Evolutionary conservation across 78 protist genomes (phyloP).

Genomic region (Dictyostelium firmibasis): DNA sequence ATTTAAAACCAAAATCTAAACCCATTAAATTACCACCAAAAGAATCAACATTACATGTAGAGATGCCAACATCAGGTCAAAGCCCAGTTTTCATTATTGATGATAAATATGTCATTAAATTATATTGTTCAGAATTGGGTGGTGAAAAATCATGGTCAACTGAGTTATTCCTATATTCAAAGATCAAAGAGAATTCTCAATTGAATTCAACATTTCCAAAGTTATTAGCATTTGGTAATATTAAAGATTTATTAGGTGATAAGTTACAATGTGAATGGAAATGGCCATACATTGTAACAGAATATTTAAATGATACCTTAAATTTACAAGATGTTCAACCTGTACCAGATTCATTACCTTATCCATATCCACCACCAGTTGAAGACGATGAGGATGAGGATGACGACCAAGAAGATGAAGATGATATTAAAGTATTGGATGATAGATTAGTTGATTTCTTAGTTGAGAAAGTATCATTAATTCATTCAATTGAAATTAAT

Average conservation of each 20-base stretch:
- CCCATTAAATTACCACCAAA: neutral
- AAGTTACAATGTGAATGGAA: slow-evolving; percentile 13
- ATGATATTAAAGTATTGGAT: neutral
- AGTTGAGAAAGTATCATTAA: neutral
- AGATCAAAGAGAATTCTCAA: neutral
- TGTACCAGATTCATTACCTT: slow-evolving; percentile 60
- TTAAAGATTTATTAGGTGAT: neutral
- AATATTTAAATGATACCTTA: neutral
- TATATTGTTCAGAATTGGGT: slow-evolving; percentile 57
- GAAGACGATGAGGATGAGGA: slow-evolving; percentile 13
- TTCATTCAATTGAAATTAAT: slow-evolving; percentile 7
- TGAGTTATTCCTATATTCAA: neutral
- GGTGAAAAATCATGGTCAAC: slow-evolving; percentile 34
- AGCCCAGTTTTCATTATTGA: slow-evolving; percentile 60
- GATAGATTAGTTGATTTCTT: slow-evolving; percentile 22
- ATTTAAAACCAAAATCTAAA: neutral
- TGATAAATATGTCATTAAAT: slow-evolving; percentile 48
- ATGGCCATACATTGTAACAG: slow-evolving; percentile 65
- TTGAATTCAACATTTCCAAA: slow-evolving; percentile 15
- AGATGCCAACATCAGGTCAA: slow-evolving; percentile 40
- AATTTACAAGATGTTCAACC: slow-evolving; percentile 55
- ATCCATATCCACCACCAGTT: slow-evolving; percentile 44
- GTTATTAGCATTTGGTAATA: slow-evolving; percentile 8
- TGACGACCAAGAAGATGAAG: slow-evolving; percentile 38
- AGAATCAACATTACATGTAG: neutral